phyloP scores from a whole-genome alignment of 1,284 basidiomycete genomes.

The Marasmius fiardii region DNA sequence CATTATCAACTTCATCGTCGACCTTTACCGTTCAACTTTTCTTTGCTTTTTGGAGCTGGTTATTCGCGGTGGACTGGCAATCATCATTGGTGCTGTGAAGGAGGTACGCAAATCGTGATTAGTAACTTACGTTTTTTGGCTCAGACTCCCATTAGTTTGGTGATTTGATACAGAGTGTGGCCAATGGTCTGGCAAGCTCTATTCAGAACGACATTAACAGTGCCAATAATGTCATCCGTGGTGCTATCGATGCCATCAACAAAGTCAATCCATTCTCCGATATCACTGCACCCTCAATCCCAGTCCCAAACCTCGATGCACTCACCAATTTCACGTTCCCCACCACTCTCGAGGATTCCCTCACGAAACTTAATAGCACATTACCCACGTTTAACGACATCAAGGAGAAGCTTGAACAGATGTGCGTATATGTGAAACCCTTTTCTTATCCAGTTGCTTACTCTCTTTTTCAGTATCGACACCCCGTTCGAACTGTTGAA shows the following conservation, averaged over 20 bases:
- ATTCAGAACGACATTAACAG: conserved; percentile 71
- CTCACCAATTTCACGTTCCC: conserved; percentile 84
- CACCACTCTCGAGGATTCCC: conserved; percentile 68
- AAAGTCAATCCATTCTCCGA: conserved; percentile 66
- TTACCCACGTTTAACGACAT: conserved; percentile 80
- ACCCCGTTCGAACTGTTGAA: conserved; percentile 85
- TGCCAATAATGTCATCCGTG: conserved; percentile 69
- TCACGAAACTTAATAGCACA: conserved; percentile 75
- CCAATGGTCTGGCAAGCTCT: conserved; percentile 55
- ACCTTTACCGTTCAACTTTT: conserved; percentile 88
- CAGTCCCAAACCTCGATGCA: conserved; percentile 66
- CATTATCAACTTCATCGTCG: conserved; percentile 89
- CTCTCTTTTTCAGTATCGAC: conserved; percentile 55
- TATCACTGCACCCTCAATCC: conserved; percentile 66
- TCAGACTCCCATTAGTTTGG: conserved; percentile 71
- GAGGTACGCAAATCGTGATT: conserved; percentile 50
- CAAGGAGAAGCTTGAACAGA: conserved; percentile 60
- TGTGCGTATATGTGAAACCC: conserved; percentile 52
- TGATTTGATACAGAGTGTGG: conserved; percentile 57
- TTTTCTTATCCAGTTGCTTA: background rate
- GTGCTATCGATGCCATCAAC: conserved; percentile 67
- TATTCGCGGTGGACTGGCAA: conserved; percentile 75
- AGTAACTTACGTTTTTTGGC: too few relatives aligned
- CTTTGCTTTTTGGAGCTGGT: conserved; percentile 91
- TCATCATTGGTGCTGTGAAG: conserved; percentile 80